Conservation (phyloP, 768 basidiomycete species). For the Kwoniella dendrophila region DNA sequence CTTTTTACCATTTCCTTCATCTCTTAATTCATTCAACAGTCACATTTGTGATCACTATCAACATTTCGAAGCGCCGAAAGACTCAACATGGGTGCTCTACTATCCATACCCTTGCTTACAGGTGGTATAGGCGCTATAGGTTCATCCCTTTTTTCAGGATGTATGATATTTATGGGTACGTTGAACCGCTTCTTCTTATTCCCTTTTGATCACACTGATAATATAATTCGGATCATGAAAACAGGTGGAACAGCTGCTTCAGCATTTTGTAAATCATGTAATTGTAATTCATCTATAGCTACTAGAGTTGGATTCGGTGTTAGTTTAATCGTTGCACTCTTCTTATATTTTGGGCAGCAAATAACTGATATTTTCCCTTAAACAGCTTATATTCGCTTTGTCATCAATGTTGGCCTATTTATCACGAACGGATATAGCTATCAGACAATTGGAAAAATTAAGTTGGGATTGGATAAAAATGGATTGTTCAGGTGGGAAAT, state of each 20-base stretch:
- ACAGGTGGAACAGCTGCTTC: conserved; percentile 65
- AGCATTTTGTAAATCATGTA: conserved; percentile 97
- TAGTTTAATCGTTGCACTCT: conserved; percentile 48
- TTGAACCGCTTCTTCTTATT: conserved; percentile 63
- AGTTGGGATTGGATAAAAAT: conserved; percentile 98
- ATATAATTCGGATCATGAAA: neutral
- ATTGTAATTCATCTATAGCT: conserved; percentile 97
- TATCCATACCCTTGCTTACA: conserved; percentile 58
- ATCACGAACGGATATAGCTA: conserved; percentile 87
- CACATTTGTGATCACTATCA: neutral
- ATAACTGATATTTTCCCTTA: neutral
- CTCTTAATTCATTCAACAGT: neutral
- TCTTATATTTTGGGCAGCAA: neutral
- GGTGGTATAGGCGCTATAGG: conserved; percentile 62
- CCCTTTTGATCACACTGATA: conserved; percentile 54
- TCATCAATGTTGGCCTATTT: conserved; percentile 97
- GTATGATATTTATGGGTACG: conserved; percentile 60
- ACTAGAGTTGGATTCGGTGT: conserved; percentile 95
- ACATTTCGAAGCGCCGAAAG: too few species aligned
- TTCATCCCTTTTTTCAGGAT: conserved; percentile 64
- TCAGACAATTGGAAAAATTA: conserved; percentile 84
- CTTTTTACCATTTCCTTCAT: neutral
- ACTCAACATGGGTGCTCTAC: conserved; percentile 57
- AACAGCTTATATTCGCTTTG: conserved; percentile 86
- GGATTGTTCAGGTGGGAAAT: conserved; percentile 89